A percentile compares a stretch with the other conserved stretches of the same genome.
Evolutionary conservation across 306 rosid genomes (phyloP).

Genomic region (Glycine latifolia): DNA sequence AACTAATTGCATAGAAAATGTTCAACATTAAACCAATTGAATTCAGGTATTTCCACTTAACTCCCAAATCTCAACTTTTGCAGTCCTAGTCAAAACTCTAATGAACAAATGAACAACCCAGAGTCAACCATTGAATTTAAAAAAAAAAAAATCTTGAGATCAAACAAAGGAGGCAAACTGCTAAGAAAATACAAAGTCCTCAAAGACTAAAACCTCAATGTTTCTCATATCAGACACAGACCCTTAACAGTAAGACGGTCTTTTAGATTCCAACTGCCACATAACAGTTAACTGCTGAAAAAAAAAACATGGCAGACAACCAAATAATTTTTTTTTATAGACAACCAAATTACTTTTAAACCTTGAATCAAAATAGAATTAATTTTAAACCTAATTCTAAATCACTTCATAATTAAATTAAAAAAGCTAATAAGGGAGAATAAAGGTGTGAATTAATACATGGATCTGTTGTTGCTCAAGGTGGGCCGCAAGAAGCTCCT

Average conservation of each 20-base stretch:
- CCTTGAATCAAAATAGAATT: not conserved
- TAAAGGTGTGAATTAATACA: slow-evolving; percentile 35
- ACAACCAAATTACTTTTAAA: not conserved
- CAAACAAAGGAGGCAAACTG: no score
- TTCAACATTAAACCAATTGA: not conserved
- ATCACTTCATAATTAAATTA: not conserved
- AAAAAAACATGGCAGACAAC: not conserved
- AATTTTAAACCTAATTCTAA: not conserved
- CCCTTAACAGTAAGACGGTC: no score
- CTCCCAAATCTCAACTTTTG: not conserved
- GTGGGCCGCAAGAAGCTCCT: slow-evolving; percentile 56
- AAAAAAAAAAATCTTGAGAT: not conserved
- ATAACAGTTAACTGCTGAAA: no score
- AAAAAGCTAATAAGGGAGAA: not conserved
- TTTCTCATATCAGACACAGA: no score
- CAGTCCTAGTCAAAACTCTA: not conserved
- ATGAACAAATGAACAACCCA: not conserved
- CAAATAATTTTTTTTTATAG: not conserved
- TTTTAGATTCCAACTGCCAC: no score
- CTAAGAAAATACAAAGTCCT: no score
- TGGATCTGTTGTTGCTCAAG: slow-evolving; percentile 60
- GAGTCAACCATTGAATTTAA: not conserved
- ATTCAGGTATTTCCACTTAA: not conserved
- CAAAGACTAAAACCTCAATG: no score
- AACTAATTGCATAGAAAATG: not conserved